These are phyloP conservation scores for Tolypocladium ovalisporum DNA, from an alignment of 2,329 filamentous ascomycete genomes.

Conservation along the genomic window DNA sequence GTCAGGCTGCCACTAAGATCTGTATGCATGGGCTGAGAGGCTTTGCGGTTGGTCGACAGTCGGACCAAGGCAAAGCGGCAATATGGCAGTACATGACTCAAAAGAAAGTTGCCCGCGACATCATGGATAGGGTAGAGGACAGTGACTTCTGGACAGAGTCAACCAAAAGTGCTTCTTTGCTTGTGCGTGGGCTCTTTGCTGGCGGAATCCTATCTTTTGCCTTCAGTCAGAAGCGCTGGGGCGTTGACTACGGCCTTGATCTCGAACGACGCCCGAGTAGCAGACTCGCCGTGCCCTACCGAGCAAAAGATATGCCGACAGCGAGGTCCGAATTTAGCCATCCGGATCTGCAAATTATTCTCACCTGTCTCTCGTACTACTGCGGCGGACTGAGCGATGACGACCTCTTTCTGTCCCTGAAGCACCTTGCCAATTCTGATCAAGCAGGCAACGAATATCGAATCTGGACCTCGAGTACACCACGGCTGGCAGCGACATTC, in stretches of 20 bases:
- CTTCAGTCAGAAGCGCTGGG: conserved; percentile 45
- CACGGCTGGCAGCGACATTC: conserved; percentile 22
- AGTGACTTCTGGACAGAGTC: conserved; percentile 23
- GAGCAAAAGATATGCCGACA: conserved; percentile 44
- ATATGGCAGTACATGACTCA: conserved; percentile 32
- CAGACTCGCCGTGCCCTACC: conserved; percentile 43
- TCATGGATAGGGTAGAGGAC: conserved; percentile 22
- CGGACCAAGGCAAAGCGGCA: conserved; percentile 13
- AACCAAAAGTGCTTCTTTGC: conserved; percentile 22
- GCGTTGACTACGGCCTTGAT: conserved; percentile 51
- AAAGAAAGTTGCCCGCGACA: conserved; percentile 9
- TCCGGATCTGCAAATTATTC: conserved; percentile 40
- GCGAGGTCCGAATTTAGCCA: conserved; percentile 47
- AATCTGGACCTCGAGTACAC: conserved; percentile 27
- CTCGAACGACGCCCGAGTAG: conserved; percentile 24
- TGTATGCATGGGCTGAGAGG: conserved; percentile 26
- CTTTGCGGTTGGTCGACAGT: conserved; percentile 27
- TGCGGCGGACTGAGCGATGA: conserved; percentile 38
- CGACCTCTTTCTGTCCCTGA: conserved; percentile 35
- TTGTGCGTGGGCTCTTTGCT: conserved; percentile 44
- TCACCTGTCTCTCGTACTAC: conserved; percentile 44
- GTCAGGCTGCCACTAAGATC: conserved; percentile 24
- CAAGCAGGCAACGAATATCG: conserved; percentile 38
- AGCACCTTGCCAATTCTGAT: conserved; percentile 35
- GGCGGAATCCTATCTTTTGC: conserved; percentile 39